Base-by-base conservation (phyloP, 768 basidiomycete genomes). In the Naematelia aurantialba region DNA sequence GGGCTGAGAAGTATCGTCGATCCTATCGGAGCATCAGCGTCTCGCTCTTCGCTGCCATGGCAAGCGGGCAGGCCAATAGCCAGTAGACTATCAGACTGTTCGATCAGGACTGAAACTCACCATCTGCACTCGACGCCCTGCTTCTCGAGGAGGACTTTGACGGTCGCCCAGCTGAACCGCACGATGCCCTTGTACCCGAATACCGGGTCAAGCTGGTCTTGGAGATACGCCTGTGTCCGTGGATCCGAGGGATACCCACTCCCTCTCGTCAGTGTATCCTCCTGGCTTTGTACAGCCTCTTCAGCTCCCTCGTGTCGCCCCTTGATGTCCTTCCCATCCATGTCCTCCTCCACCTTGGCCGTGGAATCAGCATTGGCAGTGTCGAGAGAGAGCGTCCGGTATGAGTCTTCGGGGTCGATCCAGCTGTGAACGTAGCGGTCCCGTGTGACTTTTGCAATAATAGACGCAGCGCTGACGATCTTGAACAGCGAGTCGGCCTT, bases 211-310 rank as follows among this genome's bases (percentile, higher is more conserved):
- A 97, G 69, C 0, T 87, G 82, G 0, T 80, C 74, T 64, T 83
- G 83, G 12, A 99, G 80, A 89, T 91, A 98, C 0, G 84, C 84
- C 68, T 91, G 84, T 0, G 96, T 98, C 67, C 87, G 90, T 0
- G 96, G 94, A 78, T 99, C 94, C 89, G 87, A 87, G 1, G 94
- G 94, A 78, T 98, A 98, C 4, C 94, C 94, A 56, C 89, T 89
- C 1, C 91, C 91, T 19, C 88, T 78, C 11, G 68, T 56, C 17
- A 65, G 48, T 50, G 65, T 67, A 5, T 67, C 72, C 24, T 63
- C 68, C 8, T 47, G 11, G 21, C 57, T 44, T 66, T 57, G 8
- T 21, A 11, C 19, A 47, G n/a, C 46, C 14, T 57, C 56, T 26
- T 60, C 54, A 47, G 47, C 48, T 45, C 31, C 55, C 45, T 46